Percentiles rank a stretch among this genome's conserved stretches.
Conservation (phyloP, 306 rosid genomes). For the Acacia crassicarpa region DNA sequence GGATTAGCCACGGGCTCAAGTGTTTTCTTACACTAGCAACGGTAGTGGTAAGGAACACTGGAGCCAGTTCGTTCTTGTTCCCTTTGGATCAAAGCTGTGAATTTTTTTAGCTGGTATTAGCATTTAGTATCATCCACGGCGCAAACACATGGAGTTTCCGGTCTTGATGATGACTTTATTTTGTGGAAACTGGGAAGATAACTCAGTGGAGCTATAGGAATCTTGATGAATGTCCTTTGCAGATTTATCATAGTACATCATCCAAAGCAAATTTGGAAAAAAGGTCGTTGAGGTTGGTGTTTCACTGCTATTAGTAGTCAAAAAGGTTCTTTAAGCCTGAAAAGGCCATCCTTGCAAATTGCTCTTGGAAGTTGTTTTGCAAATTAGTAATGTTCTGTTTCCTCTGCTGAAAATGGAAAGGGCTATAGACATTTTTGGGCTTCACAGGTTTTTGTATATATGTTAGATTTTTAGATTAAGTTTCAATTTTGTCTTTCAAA, state of each 20-base stretch:
- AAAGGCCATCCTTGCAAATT: constrained; percentile 21
- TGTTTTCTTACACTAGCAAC: constrained; percentile 43
- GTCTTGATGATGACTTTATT: constrained; percentile 1
- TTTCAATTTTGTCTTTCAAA: constrained; percentile 36
- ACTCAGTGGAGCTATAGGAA: constrained; percentile 32
- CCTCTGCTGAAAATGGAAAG: constrained; percentile 29
- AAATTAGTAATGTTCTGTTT: constrained; percentile 21
- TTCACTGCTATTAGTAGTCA: constrained; percentile 37
- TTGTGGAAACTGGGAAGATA: constrained; percentile 9
- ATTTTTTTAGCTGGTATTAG: constrained; percentile 40
- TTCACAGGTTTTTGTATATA: constrained; percentile 38
- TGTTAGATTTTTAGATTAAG: constrained; percentile 27
- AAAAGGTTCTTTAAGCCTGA: constrained; percentile 23
- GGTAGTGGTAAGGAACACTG: constrained; percentile 45
- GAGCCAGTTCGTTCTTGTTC: constrained; percentile 34
- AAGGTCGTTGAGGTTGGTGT: constrained; percentile 35
- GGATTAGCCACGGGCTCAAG: constrained; percentile 36
- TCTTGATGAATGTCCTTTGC: constrained; percentile 39
- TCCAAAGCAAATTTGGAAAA: constrained; percentile 38
- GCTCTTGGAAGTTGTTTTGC: constrained; percentile 29
- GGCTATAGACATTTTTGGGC: constrained; percentile 31
- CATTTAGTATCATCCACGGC: constrained; percentile 28
- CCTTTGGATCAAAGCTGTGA: constrained; percentile 37
- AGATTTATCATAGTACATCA: constrained; percentile 45
- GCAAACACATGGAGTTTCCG: constrained; percentile 26